These are phyloP conservation scores for Pholiota microspora DNA, from an alignment of 768 basidiomycete species.

Conservation along the genomic window DNA sequence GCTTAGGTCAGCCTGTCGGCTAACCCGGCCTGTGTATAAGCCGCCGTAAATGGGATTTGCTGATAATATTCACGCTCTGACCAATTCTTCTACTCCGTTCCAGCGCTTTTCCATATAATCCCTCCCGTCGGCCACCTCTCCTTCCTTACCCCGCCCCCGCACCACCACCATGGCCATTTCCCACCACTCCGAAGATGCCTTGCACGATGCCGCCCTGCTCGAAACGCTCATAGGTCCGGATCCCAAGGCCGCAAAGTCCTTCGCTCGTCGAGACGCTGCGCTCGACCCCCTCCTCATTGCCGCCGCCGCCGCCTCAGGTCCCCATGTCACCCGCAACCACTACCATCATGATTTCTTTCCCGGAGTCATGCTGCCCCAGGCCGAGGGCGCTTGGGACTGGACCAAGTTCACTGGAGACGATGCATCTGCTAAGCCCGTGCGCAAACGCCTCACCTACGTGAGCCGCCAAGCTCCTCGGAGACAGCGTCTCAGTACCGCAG, in stretches of 20 bases:
- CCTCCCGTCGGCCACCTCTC: conserved; percentile 10
- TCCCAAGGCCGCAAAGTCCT: conserved; percentile 37
- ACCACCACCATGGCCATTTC: conserved; percentile 18
- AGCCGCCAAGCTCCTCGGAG: conserved; percentile 77
- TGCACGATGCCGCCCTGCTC: conserved; percentile 61
- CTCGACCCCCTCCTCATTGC: conserved; percentile 81
- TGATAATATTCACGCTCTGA: background rate
- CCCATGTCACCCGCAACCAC: conserved; percentile 82
- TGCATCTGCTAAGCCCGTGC: conserved; percentile 31
- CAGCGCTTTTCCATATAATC: conserved; percentile 7
- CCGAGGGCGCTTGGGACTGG: conserved; percentile 58
- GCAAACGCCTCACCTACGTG: conserved; percentile 56
- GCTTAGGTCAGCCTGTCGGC: conserved; percentile 16
- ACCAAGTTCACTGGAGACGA: conserved; percentile 51
- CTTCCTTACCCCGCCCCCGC: conserved; percentile 11
- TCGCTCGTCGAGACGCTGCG: conserved; percentile 65
- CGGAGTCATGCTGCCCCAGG: conserved; percentile 47
- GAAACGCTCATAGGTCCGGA: conserved; percentile 59
- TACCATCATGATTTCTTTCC: conserved; percentile 81
- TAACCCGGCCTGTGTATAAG: conserved; percentile 22
- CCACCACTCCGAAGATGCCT: conserved; percentile 20
- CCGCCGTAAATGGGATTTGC: conserved; percentile 3
- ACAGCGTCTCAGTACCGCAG: conserved; percentile 41
- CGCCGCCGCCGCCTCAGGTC: conserved; percentile 70
- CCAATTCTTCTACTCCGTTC: conserved; percentile 12